Evolutionary conservation across 495 filamentous ascomycete species (phyloP).

Genomic region (Xylaria bambusicola): DNA sequence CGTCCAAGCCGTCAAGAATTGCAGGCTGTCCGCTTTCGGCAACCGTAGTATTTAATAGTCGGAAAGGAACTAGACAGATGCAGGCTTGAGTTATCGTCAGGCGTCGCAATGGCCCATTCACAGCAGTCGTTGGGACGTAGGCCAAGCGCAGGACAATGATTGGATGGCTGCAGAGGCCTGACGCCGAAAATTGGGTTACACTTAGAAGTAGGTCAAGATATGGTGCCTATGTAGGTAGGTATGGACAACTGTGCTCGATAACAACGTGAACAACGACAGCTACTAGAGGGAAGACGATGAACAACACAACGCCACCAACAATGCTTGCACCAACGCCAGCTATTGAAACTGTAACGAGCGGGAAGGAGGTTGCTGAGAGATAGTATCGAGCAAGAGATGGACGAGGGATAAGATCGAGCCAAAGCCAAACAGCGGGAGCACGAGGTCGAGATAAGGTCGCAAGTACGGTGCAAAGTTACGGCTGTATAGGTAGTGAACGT

Average conservation of each 20-base stretch:
- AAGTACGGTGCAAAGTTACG: slow-evolving; percentile 10
- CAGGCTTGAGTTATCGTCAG: slow-evolving; percentile 33
- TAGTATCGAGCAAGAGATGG: slow-evolving; percentile 21
- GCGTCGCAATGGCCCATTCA: slow-evolving; percentile 30
- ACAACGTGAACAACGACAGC: slow-evolving; percentile 15
- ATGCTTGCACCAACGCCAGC: slow-evolving; percentile 22
- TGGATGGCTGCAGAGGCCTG: slow-evolving; percentile 23
- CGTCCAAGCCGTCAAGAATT: slow-evolving; percentile 18
- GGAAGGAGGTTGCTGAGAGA: slow-evolving; percentile 26
- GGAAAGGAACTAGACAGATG: slow-evolving; percentile 27
- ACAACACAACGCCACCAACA: slow-evolving; percentile 18
- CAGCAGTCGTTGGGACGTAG: slow-evolving; percentile 28
- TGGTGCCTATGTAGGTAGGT: slow-evolving; percentile 13
- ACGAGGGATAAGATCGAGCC: slow-evolving; percentile 24
- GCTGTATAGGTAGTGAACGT: slow-evolving; percentile 1
- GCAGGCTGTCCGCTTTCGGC: slow-evolving; percentile 29
- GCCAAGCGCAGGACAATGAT: slow-evolving; percentile 18
- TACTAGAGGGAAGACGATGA: slow-evolving; percentile 25
- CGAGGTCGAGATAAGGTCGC: not conserved
- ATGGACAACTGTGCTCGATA: slow-evolving; percentile 20
- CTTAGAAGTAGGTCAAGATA: slow-evolving; percentile 18
- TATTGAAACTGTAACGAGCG: slow-evolving; percentile 34
- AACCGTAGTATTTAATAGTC: slow-evolving; percentile 26
- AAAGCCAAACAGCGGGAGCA: slow-evolving; percentile 21
- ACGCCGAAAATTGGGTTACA: slow-evolving; percentile 18